phyloP scores from a whole-genome alignment of 441 rosid species.

The Pelargonium fulgidum region DNA sequence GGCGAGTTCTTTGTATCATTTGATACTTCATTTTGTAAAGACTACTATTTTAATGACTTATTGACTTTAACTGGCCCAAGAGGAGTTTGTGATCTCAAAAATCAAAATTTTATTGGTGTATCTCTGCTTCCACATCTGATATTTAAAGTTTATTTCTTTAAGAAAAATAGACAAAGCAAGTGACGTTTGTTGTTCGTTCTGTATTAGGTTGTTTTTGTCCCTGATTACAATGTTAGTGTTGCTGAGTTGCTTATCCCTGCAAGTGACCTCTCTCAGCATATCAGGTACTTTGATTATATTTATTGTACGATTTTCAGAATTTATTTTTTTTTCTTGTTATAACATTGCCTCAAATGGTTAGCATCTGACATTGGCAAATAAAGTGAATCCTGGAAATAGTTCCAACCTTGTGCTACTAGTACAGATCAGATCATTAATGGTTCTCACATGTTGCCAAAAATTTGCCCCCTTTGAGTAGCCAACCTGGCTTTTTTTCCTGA shows the following conservation, averaged over 20 bases:
- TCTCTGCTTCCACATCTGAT: too few relatives aligned
- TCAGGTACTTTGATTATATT: slow-evolving; percentile 43
- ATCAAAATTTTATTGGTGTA: too few relatives aligned
- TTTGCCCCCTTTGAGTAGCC: background rate
- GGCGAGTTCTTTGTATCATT: background rate
- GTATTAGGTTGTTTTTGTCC: slow-evolving; percentile 75
- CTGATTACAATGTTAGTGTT: slow-evolving; percentile 94
- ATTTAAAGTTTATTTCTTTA: background rate
- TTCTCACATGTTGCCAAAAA: background rate
- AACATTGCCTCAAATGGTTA: background rate
- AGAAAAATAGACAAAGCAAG: background rate
- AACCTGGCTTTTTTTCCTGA: background rate
- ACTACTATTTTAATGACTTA: too few relatives aligned
- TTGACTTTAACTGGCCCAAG: too few relatives aligned
- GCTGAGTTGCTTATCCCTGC: slow-evolving; percentile 95
- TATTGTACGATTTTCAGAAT: background rate
- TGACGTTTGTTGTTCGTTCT: slow-evolving; percentile 8
- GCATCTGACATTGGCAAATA: slow-evolving; percentile 2
- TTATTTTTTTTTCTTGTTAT: background rate
- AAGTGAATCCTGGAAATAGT: slow-evolving; percentile 10
- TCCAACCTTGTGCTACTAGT: background rate
- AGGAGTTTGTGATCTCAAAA: too few relatives aligned
- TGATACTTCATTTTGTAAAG: background rate
- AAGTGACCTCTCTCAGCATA: slow-evolving; percentile 95
- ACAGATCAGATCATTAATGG: background rate